Conservation (phyloP, 176 grass and related monocot genomes). For the Zizania latifolia region DNA sequence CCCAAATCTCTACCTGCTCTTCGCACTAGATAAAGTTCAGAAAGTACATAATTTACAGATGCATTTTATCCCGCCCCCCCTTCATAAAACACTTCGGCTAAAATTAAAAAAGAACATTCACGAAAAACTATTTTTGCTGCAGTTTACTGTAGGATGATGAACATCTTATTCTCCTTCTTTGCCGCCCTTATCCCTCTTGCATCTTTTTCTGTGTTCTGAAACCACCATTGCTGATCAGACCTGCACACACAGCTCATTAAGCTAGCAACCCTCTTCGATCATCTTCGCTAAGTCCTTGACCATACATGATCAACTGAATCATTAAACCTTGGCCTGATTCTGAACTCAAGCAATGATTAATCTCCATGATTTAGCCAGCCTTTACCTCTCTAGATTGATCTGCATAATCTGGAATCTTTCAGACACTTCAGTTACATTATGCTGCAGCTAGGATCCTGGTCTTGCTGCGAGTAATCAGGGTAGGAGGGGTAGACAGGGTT, state of each 20-base stretch:
- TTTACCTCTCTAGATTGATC: neutral
- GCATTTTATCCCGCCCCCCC: too few species aligned
- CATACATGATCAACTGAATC: neutral
- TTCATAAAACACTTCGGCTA: too few species aligned
- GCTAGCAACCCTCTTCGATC: neutral
- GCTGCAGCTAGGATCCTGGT: slow-evolving; percentile 44
- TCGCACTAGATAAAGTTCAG: too few species aligned
- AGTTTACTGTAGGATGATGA: too few species aligned
- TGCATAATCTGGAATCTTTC: neutral
- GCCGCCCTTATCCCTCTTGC: neutral
- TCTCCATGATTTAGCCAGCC: neutral
- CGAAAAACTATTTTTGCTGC: too few species aligned
- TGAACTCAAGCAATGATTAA: neutral
- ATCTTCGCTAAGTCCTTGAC: neutral
- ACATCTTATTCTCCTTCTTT: too few species aligned
- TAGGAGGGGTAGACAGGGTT: slow-evolving; percentile 38
- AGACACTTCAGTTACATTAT: slow-evolving; percentile 25
- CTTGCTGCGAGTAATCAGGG: slow-evolving; percentile 22
- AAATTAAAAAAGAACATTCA: too few species aligned
- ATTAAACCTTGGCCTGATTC: neutral
- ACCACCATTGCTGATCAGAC: neutral
- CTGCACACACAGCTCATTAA: neutral
- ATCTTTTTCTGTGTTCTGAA: neutral
- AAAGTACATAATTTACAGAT: too few species aligned
- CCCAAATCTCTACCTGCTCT: too few species aligned